Evolutionary conservation across 78 protist species (phyloP), one percentile per base, ranked within the genome.

Genomic region (Dictyostelium capitatum): DNA sequence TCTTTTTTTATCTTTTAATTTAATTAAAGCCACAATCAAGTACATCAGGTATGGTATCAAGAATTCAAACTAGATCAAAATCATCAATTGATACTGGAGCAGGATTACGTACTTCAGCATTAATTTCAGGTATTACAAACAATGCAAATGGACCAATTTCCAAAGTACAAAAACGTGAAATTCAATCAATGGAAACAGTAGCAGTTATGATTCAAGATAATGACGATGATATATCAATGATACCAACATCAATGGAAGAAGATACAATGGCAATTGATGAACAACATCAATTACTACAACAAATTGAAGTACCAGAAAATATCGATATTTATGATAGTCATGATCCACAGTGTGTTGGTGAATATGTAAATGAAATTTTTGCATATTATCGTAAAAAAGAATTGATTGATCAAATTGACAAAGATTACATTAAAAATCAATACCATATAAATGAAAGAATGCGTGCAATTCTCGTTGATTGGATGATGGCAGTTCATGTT

Each of bases 391-490:
- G 83, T 17, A 17, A 80, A 20, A 89, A 90, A 43, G 95, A 95
- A 41, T n/a, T 65, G 17, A 19, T 30, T 14, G 96, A 84, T 51
- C 37, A 47, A 28, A 77, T 94, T n/a, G 79, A 87, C 15, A 17
- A 48, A 43, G 79, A 53, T 15, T 94, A 94, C 25, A 74, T 94
- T 12, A 47, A 69, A 17, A 56, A 51, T 9, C 96, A 94, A 89
- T 48, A 69, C 19, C 62, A 89, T 25, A 94, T 94, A 50, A 94
- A 32, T 77, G 96, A 94, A 4, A 62, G 80, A 37, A 98, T 98
- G 99, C 97, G 99, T 30, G 89, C 97, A 5, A 95, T 99, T 77
- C 91, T 98, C 65, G 89, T 99, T 19, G 99, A 98, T 93, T 99
- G 99, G 99, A 57, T 97, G 79, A 92, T 97, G 65, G 99, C 98